Conservation (phyloP, 768 basidiomycete genomes). For the Suillus sp. region DNA sequence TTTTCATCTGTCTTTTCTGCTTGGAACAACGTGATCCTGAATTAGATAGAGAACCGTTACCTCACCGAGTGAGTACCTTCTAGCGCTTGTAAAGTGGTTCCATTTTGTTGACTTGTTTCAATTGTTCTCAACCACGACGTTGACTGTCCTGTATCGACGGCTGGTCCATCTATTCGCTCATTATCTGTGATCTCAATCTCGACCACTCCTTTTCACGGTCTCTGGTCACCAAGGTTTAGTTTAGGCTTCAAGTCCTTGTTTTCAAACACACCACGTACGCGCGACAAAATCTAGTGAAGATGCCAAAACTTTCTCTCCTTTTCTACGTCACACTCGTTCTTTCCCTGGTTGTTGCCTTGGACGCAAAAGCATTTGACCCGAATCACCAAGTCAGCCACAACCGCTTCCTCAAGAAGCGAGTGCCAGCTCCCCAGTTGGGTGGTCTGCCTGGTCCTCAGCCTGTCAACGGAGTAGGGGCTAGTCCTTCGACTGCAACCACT, state of each 20-base stretch:
- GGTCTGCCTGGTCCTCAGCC: slow-evolving; percentile 16
- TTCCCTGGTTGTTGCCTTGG: slow-evolving; percentile 45
- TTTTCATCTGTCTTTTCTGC: slow-evolving; percentile 7
- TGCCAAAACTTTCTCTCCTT: slow-evolving; percentile 67
- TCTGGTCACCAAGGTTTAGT: neutral
- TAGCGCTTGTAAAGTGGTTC: neutral
- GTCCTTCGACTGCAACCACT: slow-evolving; percentile 24
- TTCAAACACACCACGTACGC: slow-evolving; percentile 6
- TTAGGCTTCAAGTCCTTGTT: neutral
- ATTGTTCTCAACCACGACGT: slow-evolving; percentile 8
- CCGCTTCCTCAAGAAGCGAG: slow-evolving; percentile 72
- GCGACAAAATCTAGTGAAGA: slow-evolving; percentile 34
- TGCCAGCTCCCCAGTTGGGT: slow-evolving; percentile 30
- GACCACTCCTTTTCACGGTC: neutral
- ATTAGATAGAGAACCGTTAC: neutral
- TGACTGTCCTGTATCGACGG: slow-evolving; percentile 1
- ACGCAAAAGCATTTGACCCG: slow-evolving; percentile 45
- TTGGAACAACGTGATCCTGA: neutral
- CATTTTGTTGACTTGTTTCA: slow-evolving; percentile 3
- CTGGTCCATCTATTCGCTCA: slow-evolving; percentile 1
- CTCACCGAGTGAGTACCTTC: slow-evolving; percentile 9
- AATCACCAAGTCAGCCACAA: slow-evolving; percentile 58
- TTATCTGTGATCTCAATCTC: neutral
- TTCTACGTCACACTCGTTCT: slow-evolving; percentile 58
- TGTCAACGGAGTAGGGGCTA: slow-evolving; percentile 38